These are phyloP conservation scores for Quercus parvula DNA, from an alignment of 306 rosid genomes.

Conservation along the genomic window DNA sequence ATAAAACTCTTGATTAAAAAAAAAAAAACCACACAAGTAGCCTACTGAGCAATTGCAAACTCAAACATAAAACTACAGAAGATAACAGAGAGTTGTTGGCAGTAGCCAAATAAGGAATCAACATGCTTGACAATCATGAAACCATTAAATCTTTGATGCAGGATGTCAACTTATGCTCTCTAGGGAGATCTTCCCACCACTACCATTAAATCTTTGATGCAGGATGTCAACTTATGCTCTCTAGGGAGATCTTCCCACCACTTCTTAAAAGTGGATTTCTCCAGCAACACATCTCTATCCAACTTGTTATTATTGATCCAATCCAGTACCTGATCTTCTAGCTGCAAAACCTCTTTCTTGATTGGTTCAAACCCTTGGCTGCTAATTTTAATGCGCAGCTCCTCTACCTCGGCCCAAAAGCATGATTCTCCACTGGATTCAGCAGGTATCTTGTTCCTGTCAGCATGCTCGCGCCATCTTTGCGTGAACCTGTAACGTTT, in stretches of 20 bases:
- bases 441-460: accelerated
- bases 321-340: neutral
- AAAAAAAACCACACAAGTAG: neutral
- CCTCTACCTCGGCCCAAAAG: too few relatives aligned
- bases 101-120: too few relatives aligned
- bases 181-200: too few relatives aligned
- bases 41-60: too few relatives aligned
- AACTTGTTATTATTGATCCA: neutral
- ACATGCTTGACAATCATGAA: too few relatives aligned
- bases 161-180: neutral
- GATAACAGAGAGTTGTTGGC: too few relatives aligned
- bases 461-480: too few relatives aligned
- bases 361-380: neutral
- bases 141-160: neutral
- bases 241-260: constrained; percentile 34
- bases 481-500: too few relatives aligned
- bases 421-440: too few relatives aligned
- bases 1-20: neutral
- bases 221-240: neutral
- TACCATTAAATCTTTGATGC: neutral
- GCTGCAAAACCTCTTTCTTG: neutral
- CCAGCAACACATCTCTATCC: constrained; percentile 23
- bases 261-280: constrained; percentile 23
- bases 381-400: too few relatives aligned
- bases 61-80: too few relatives aligned